Evolutionary conservation across 768 basidiomycete genomes (phyloP).

Genomic region (Cantharellus cinnabarinus): DNA sequence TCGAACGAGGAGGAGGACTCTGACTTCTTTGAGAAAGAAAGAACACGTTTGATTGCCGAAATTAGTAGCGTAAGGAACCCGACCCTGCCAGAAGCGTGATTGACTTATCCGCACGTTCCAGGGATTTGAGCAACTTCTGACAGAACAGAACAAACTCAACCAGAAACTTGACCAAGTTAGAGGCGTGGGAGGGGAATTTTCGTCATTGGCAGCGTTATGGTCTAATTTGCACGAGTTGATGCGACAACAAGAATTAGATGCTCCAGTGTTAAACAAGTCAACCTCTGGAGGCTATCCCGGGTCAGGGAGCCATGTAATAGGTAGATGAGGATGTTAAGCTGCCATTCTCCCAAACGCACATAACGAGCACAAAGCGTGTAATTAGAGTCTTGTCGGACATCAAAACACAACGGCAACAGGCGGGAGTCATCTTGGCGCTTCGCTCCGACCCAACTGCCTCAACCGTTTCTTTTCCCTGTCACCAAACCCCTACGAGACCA

Average conservation of each 20-base stretch:
- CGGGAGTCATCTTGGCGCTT: too few species aligned
- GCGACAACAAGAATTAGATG: constrained; percentile 19
- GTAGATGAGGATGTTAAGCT: background rate
- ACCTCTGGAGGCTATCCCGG: background rate
- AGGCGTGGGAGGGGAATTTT: constrained; percentile 83
- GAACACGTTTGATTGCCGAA: constrained; percentile 50
- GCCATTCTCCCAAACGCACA: too few species aligned
- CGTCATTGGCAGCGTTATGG: constrained; percentile 75
- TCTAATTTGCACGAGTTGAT: constrained; percentile 60
- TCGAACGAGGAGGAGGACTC: constrained; percentile 15
- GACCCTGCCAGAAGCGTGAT: background rate
- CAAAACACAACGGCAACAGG: too few species aligned
- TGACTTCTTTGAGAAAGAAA: constrained; percentile 61
- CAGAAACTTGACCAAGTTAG: constrained; percentile 82
- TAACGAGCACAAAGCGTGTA: too few species aligned
- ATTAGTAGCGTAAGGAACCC: constrained; percentile 39
- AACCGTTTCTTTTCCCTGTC: too few species aligned
- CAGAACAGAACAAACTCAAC: constrained; percentile 68
- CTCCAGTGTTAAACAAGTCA: background rate
- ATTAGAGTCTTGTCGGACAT: too few species aligned
- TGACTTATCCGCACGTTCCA: constrained; percentile 12
- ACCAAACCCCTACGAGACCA: too few species aligned
- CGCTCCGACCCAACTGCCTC: too few species aligned
- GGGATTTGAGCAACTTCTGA: constrained; percentile 79
- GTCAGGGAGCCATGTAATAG: background rate